Conservation (phyloP, 306 rosid genomes). For the Hippophae gyantsensis region DNA sequence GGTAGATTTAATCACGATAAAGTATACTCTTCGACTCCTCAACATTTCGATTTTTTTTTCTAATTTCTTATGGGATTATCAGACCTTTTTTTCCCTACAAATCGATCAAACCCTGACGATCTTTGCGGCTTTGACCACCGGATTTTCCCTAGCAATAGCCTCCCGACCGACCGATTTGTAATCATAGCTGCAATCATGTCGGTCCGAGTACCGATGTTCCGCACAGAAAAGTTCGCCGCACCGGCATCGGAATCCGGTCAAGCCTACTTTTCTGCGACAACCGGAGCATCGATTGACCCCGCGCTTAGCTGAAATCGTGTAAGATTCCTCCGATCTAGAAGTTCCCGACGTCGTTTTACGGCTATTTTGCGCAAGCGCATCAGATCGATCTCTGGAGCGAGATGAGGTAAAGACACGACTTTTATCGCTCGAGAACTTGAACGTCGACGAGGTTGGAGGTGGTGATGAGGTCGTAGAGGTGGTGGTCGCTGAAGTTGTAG, state of each 20-base stretch:
- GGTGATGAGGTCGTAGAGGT: slow-evolving; percentile 10
- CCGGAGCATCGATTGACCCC: slow-evolving; percentile 80
- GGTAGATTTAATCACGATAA: slow-evolving; percentile 26
- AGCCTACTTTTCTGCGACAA: slow-evolving; percentile 63
- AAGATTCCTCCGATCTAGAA: slow-evolving; percentile 23
- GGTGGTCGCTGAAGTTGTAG: slow-evolving; percentile 24
- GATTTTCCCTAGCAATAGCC: slow-evolving; percentile 87
- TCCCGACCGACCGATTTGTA: slow-evolving; percentile 84
- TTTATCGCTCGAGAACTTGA: slow-evolving; percentile 44
- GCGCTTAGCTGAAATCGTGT: slow-evolving; percentile 32
- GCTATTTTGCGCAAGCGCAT: slow-evolving; percentile 2
- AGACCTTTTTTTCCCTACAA: slow-evolving; percentile 11
- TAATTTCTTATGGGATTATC: slow-evolving; percentile 12
- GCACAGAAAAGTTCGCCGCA: slow-evolving; percentile 88
- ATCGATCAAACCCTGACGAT: slow-evolving; percentile 64
- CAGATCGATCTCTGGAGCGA: slow-evolving; percentile 33
- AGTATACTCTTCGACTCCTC: slow-evolving; percentile 10
- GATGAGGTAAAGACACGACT: slow-evolving; percentile 26
- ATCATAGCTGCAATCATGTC: slow-evolving; percentile 87
- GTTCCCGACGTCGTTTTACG: slow-evolving; percentile 21
- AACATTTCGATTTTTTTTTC: not conserved
- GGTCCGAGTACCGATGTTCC: slow-evolving; percentile 88
- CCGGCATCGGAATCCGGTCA: slow-evolving; percentile 88
- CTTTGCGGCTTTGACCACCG: slow-evolving; percentile 77
- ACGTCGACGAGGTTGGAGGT: slow-evolving; percentile 7